Evolutionary conservation across 2,329 filamentous ascomycete genomes (phyloP), one percentile per base, ranked within the genome.

Genomic region (Fusarium begoniae): DNA sequence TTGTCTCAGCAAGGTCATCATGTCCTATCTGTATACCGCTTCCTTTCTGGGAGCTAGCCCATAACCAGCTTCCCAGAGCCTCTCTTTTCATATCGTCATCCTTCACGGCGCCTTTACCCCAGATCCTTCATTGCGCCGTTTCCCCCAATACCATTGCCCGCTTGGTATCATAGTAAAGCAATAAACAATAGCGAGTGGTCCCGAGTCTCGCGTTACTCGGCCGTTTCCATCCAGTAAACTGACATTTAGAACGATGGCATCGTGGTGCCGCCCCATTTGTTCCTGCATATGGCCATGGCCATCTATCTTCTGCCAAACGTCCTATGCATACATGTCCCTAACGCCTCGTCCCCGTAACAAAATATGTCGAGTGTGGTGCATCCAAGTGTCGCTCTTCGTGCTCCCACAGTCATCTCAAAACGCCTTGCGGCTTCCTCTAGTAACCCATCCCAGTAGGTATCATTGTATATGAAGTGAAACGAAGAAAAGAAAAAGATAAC

Each of bases 361-460:
- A 73, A 75, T 73, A 63, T 76, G 65, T 74, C 63, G 73, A 77
- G 70, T 76, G 66, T 66, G 76, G 75, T 75, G 63, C 72, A 63
- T 79, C 75, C 78, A 80, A 79, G 76, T 80, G 79, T 81, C 74
- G 77, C 75, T 76, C 69, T 70, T 71, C 72, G 70, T 73, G 72
- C 69, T 62, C 70, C 51, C 75, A 72, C 66, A 73, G 65, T 69
- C 72, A 70, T 71, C 71, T 65, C 73, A 50, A 65, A 74, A 69
- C 71, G 83, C 84, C 83, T 85, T 78, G 83, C 83, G 83, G 83
- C 83, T 75, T 80, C 80, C 79, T 84, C 80, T 84, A 81, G 44
- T 73, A 68, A 78, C 79, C 81, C 77, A 81, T 77, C 72, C 80
- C 78, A 79, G 79, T 77, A 76, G 79, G 80, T 81, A 78, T 79